Percentiles rank a stretch among this genome's conserved stretches.
Conservation (phyloP, 75 land plant genomes). For the Picea sitchensis region DNA sequence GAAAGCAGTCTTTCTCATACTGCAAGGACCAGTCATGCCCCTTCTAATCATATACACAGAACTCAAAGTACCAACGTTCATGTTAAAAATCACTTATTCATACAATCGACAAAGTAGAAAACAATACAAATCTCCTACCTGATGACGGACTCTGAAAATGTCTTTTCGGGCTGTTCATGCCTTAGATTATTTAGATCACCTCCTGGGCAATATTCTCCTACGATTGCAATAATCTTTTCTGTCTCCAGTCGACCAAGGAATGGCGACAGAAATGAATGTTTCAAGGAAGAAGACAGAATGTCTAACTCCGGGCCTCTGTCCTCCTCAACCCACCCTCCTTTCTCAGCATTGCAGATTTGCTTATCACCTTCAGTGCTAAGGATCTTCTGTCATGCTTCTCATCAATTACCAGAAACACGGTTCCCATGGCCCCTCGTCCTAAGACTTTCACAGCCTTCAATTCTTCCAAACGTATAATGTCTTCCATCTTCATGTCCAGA, state of each 20-base stretch:
- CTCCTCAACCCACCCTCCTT: neutral
- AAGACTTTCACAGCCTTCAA: neutral
- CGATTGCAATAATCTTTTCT: conserved; percentile 15
- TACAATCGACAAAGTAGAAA: neutral
- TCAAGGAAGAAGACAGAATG: neutral
- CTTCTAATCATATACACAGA: too few relatives aligned
- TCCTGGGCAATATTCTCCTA: conserved; percentile 71
- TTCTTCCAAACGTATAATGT: neutral
- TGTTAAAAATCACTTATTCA: too few relatives aligned
- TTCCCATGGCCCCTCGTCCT: conserved; percentile 8
- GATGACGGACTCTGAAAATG: conserved; percentile 60
- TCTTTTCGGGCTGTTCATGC: conserved; percentile 51
- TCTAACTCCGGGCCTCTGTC: neutral
- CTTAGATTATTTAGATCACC: conserved; percentile 81
- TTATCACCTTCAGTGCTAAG: neutral
- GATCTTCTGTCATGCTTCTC: neutral
- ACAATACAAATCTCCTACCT: neutral
- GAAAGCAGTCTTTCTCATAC: too few relatives aligned
- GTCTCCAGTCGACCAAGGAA: conserved; percentile 51
- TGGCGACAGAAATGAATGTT: conserved; percentile 68
- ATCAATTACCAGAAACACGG: neutral
- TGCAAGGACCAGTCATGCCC: too few relatives aligned
- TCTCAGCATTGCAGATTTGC: neutral
- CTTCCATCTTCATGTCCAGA: too few relatives aligned
- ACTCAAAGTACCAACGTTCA: too few relatives aligned